Evolutionary conservation across 176 grass and related monocot genomes (phyloP).

Genomic region (Phoenix dactylifera): DNA sequence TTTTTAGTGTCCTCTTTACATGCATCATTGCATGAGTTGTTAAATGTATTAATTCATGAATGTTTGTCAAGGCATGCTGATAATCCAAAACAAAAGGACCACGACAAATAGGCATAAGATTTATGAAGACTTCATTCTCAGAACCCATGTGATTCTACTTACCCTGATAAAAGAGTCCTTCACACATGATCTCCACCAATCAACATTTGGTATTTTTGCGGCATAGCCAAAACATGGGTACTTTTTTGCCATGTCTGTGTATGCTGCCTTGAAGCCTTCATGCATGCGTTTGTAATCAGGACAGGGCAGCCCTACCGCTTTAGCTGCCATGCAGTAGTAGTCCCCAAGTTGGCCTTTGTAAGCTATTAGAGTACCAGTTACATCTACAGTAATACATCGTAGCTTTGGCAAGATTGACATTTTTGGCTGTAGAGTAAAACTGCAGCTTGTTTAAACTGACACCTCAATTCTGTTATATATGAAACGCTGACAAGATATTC

Average conservation of each 20-base stretch:
- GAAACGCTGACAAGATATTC: neutral
- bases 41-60: no score
- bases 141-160: neutral
- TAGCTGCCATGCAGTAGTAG: constrained; percentile 98
- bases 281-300: constrained; percentile 94
- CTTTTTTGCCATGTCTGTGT: constrained; percentile 65
- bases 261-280: constrained; percentile 85
- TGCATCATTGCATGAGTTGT: no score
- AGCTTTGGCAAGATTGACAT: constrained; percentile 83
- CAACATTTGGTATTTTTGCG: constrained; percentile 67
- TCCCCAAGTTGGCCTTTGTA: constrained; percentile 97
- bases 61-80: neutral
- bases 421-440: neutral
- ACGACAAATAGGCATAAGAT: neutral
- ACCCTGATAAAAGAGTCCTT: constrained; percentile 87
- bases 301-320: constrained; percentile 72
- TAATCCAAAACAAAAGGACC: constrained; percentile 3
- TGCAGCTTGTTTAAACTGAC: neutral
- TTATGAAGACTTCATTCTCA: no score
- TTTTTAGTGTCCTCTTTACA: no score
- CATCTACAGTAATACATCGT: constrained; percentile 76
- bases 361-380: constrained; percentile 88
- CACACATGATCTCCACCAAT: constrained; percentile 90
- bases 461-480: constrained; percentile 1
- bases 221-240: constrained; percentile 86